phyloP scores from a whole-genome alignment of 208 protist genomes.

The Acanthamoeba royreba region DNA sequence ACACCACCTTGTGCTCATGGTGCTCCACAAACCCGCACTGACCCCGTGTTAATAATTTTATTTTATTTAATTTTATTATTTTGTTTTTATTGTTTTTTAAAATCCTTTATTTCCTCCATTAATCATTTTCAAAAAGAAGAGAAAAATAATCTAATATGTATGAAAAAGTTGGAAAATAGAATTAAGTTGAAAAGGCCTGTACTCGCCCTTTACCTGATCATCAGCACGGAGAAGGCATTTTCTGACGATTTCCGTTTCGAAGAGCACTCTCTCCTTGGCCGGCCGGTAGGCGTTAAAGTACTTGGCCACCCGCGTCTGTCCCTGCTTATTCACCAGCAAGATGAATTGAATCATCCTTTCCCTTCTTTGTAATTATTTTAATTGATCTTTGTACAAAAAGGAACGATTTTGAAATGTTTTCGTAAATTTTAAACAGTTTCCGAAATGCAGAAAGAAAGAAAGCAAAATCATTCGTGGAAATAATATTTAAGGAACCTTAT shows the following conservation, averaged over 20 bases:
- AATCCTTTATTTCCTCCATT: background rate
- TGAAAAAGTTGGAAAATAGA: no score
- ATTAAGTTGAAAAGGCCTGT: no score
- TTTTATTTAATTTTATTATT: background rate
- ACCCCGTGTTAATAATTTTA: background rate
- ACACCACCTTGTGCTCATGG: conserved; percentile 89
- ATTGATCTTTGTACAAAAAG: background rate
- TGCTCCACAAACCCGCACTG: conserved; percentile 93
- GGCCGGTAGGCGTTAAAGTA: conserved; percentile 84
- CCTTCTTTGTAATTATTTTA: background rate
- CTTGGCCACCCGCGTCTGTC: conserved; percentile 92
- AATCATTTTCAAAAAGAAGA: no score
- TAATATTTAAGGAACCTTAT: no score
- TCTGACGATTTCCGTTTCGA: conserved; percentile 92
- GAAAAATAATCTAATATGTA: no score
- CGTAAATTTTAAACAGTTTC: no score
- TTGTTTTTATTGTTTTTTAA: background rate
- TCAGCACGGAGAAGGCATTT: conserved; percentile 89
- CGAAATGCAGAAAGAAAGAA: no score
- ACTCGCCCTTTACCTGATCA: no score
- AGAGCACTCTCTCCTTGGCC: conserved; percentile 80
- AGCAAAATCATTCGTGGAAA: no score
- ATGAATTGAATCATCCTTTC: conserved; percentile 90
- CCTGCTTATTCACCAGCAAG: conserved; percentile 95
- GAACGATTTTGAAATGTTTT: no score